These are phyloP conservation scores for Pseudofabraea citricarpa DNA, from an alignment of 2,329 filamentous ascomycete species.

Conservation along the genomic window DNA sequence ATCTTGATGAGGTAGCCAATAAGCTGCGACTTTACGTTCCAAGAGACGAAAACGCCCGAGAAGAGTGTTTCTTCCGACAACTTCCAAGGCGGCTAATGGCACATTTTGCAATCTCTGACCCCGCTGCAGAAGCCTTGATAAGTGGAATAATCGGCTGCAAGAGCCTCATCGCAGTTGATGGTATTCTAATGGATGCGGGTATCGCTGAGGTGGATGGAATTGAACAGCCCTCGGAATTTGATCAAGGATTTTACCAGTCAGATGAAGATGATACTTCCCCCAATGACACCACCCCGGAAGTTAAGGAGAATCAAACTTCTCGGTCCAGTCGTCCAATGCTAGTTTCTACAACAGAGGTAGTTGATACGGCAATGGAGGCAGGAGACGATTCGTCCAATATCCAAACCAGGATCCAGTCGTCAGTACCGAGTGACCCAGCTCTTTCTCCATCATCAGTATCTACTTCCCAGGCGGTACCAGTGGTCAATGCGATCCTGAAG, in stretches of 20 bases:
- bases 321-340: neutral
- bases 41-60: slow-evolving; percentile 1
- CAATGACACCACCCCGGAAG: neutral
- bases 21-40: slow-evolving; percentile 5
- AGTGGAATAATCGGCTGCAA: slow-evolving; percentile 4
- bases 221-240: neutral
- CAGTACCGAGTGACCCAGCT: no score
- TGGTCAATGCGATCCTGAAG: neutral
- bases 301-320: neutral
- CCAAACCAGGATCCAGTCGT: no score
- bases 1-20: neutral
- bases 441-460: no score
- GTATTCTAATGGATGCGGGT: slow-evolving; percentile 5
- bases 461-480: no score
- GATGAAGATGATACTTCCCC: neutral
- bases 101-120: slow-evolving; percentile 2
- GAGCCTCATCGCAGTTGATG: slow-evolving; percentile 4
- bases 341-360: neutral
- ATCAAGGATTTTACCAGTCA: slow-evolving; percentile 1
- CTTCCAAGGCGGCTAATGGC: slow-evolving; percentile 4
- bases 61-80: slow-evolving; percentile 4
- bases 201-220: slow-evolving; percentile 5
- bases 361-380: no score
- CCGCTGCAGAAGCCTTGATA: slow-evolving; percentile 2
- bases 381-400: no score